Base-by-base conservation (phyloP, 768 basidiomycete species). In the Panaeolus cyanescens region DNA sequence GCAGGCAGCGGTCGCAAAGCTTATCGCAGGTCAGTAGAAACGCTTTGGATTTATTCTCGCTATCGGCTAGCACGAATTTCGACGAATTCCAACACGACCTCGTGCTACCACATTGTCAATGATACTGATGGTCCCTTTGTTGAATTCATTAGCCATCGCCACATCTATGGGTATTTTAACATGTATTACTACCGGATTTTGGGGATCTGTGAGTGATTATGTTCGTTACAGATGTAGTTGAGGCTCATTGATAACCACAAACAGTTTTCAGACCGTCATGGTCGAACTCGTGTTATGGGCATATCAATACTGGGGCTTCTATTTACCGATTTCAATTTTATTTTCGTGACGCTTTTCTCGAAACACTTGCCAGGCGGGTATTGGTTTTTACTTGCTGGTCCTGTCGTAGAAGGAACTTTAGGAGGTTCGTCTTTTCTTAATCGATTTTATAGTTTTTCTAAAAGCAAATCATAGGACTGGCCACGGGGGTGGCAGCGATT, bases 181-280 rank as follows among this genome's bases (percentile, higher is more conserved):
- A 32, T 91, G 91, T 63, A 68, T 95, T 32, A 94, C 93, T 2
- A 88, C 89, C 12, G 92, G 85, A 2, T 95, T 88, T 85, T 96
- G 95, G 95, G 90, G 91, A 59, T 82, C 88, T 57, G 90, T 91
- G 73, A 72, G 88, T 79, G 4, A 53, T 45, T 40, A 12, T 25
- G n/a, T n/a, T n/a, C n/a, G n/a, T 4, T 50, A 25, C 45, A 25
- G 15, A 15, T 25, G 2, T 28, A 1, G 20, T 10, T 32, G 5
- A 17, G 33, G 42, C 54, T 56, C 30, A 61, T 45, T 54, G 57
- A 59, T 61, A 15, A 32, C 37, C 37, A 57, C 70, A 65, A 59
- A n/a, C n/a, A 93, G 87, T 80, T 89, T 42, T 92, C 91, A 5
- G 95, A 97, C 74, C 82, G 90, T 15, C 74, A 83, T 69, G 95